Base-by-base conservation (phyloP, 805 yeast genomes). In the Sugiyamaella qingdaonensis region DNA sequence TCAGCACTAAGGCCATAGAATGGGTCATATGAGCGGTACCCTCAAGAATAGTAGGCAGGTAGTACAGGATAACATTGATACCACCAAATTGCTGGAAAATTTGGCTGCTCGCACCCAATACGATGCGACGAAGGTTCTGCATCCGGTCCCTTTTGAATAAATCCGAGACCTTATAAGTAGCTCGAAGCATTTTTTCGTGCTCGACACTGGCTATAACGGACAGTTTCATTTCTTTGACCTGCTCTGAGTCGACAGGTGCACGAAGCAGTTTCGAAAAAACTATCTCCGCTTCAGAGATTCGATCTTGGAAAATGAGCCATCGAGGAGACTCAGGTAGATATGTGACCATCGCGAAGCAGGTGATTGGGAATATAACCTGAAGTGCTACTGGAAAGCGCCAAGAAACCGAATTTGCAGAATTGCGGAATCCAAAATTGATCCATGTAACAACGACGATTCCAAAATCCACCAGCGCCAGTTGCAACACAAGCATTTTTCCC, bases 301-400 rank as follows among this genome's bases (percentile, higher is more conserved):
- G 68, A 56, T 79, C 80, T 57, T 79, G 78, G 48, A 78, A 79
- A 29, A 88, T 83, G 56, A 70, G 78, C 69, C 71, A 88, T 63
- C 95, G 76, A 37, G 95, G 95, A 43, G 86, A 77, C 64, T 87
- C 95, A 21, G 95, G 91, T 37, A 87, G 72, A 58, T 82, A 74
- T 48, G 78, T 64, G 69, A 88, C 73, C 29, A 92, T 95, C n/a
- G 69, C 56, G 46, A 74, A 73, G 47, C 88, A 73, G 24, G 84
- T 65, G 1, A 78, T 54, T n/a, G 88, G 82, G 84, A 89, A 88
- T 5, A 81, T 59, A 61, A 85, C 78, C 70, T 86, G 90, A 32
- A 87, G 61, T 11, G 84, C 90, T 59, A 86, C 77, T 8, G 95
- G 95, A 35, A 88, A 77, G 58, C 89, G 75, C 78, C 86, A 89